Base-by-base conservation (phyloP, 495 filamentous ascomycete genomes). In the Penicillium waksmanii region DNA sequence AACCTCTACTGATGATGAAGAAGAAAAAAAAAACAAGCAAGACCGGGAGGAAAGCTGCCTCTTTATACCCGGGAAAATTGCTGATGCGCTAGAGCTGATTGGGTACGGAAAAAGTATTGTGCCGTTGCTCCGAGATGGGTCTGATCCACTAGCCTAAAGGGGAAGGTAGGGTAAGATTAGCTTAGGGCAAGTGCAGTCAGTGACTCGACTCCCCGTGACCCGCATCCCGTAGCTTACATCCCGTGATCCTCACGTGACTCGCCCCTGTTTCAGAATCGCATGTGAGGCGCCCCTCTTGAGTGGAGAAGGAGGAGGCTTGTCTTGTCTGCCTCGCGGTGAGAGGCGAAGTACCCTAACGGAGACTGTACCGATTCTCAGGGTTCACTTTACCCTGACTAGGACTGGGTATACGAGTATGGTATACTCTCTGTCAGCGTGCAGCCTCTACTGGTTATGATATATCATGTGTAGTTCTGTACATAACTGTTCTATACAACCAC, bases 1-100 rank as follows among this genome's bases (percentile, higher is more conserved):
- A 48, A 80, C 77, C 77, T 66, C 77, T 80, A 80, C 77, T 80
- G 77, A 80, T 80, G 77, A 80, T 80, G 66, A 48, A 66, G 69
- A 77, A 74, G 67, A 58, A 69, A 70, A 64, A 68, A 69, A 77
- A 73, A 69, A 67, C 59, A 63, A 69, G 52, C 50, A 61, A 66
- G 51, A 31, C 11, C 42, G 34, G 38, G 42, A 17, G 60, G 48
- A 55, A 6, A 55, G 10, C 4, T 19, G 33, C 40, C 51, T 72
- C 64, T 76, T 62, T 77, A 78, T 54, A 38, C 38, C 3, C 15
- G 8, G 9, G 27, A 50, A 47, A 33, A 42, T 15, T 17, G 42
- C 3, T 9, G 17, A 19, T 9, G 8, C 42, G 17, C 42, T 44
- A 44, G n/a, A 13, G 42, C n/a, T 12, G 42, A 44, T n/a, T 7